These are phyloP conservation scores for Aspergillus tanneri DNA, from an alignment of 2,329 filamentous ascomycete species.

Conservation along the genomic window DNA sequence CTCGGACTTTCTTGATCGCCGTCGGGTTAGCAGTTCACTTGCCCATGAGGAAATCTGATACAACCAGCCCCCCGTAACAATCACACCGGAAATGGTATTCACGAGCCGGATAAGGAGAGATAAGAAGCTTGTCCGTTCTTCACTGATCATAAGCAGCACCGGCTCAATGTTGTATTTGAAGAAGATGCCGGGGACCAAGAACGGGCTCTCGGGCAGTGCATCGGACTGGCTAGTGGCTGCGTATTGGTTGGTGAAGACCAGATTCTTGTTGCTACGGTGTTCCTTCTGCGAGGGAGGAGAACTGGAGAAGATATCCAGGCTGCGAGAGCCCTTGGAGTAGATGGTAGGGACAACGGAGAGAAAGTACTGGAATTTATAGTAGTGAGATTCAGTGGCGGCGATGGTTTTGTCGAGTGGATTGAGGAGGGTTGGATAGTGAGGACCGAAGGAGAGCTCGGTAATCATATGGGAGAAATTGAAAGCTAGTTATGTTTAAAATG, in stretches of 20 bases:
- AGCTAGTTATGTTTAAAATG: conserved; percentile 48
- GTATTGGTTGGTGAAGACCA: conserved; percentile 94
- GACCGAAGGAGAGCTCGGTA: conserved; percentile 92
- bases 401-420: conserved; percentile 94
- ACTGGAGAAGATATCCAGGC: conserved; percentile 45
- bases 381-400: conserved; percentile 70
- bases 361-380: conserved; percentile 98
- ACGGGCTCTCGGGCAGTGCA: conserved; percentile 55
- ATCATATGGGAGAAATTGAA: conserved; percentile 99
- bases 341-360: conserved; percentile 91
- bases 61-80: conserved; percentile 92
- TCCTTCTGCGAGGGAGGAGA: conserved; percentile 36
- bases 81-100: conserved; percentile 84
- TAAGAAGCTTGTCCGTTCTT: conserved; percentile 73
- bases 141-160: conserved; percentile 79
- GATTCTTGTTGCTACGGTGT: conserved; percentile 48
- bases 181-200: conserved; percentile 80
- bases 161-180: conserved; percentile 99
- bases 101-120: conserved; percentile 76
- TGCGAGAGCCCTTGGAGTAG: conserved; percentile 64
- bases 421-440: conserved; percentile 89
- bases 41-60: conserved; percentile 82
- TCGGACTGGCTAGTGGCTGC: conserved; percentile 88
- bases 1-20: conserved; percentile 42
- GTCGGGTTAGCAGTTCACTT: conserved; percentile 49